A percentile compares a stretch with the other conserved stretches of the same genome.
Conservation (phyloP, 2,329 filamentous ascomycete species). For the Epichloe elymi region DNA sequence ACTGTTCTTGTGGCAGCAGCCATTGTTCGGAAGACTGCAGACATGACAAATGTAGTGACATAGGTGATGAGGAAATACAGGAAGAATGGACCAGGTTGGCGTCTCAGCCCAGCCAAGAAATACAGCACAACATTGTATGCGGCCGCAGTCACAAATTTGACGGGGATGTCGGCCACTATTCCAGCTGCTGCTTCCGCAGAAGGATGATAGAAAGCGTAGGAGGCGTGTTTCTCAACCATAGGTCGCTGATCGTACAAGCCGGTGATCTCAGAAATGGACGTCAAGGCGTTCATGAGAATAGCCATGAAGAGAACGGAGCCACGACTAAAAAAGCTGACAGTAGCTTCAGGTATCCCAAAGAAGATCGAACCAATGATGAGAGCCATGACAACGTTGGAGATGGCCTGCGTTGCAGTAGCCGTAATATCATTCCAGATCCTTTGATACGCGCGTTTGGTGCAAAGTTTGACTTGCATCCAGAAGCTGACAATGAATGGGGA, state of each 20-base stretch:
- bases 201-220: constrained; percentile 38
- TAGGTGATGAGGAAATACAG: constrained; percentile 62
- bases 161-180: constrained; percentile 40
- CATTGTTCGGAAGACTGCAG: constrained; percentile 62
- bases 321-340: constrained; percentile 38
- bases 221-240: constrained; percentile 36
- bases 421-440: constrained; percentile 38
- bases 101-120: constrained; percentile 39
- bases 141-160: constrained; percentile 38
- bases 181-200: constrained; percentile 40
- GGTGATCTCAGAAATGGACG: constrained; percentile 41
- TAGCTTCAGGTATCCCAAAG: constrained; percentile 35
- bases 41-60: constrained; percentile 57
- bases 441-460: constrained; percentile 37
- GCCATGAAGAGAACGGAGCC: constrained; percentile 48
- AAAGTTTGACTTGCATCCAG: constrained; percentile 38
- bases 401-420: constrained; percentile 30
- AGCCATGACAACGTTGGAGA: constrained; percentile 39
- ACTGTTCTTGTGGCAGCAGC: constrained; percentile 56
- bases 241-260: constrained; percentile 30
- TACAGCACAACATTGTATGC: constrained; percentile 45
- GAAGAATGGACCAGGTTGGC: constrained; percentile 58
- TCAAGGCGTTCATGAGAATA: constrained; percentile 44
- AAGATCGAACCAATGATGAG: constrained; percentile 51
- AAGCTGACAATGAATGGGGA: constrained; percentile 46